Evolutionary conservation across 805 yeast species (phyloP), one percentile per base, ranked within the genome.

Genomic region (Huiozyma sinensis): DNA sequence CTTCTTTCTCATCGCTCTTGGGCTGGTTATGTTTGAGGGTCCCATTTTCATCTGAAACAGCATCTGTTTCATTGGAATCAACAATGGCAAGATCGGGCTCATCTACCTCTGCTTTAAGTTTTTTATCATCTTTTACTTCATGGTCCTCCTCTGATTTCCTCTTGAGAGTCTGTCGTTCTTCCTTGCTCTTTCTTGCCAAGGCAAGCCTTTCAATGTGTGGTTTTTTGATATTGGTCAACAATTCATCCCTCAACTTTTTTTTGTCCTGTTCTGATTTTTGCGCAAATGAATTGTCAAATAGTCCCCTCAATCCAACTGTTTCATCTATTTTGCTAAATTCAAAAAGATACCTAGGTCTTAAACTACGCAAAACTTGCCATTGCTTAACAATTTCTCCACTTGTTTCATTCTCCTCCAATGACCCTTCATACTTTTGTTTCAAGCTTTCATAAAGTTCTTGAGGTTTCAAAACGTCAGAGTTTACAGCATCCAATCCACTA

Each of bases 331-430:
- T 57, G 28, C 52, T 58, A 38, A 72, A 66, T 28, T 66, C 58
- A 42, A 63, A 61, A 51, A 75, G 48, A 32, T 58, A 52, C 6
- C 59, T 58, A 5, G 59, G 58, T 47, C 76, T 55, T 4, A 72
- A 60, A 5, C 65, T 54, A 43, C 77, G 63, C 36, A 72, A 48
- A 1, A 66, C 67, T 43, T 69, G 67, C 78, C 78, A 73, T 24
- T 58, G 62, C 41, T 49, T 54, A 1, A 61, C 58, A 7, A 54
- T 54, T 17, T 56, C 56, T 10, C 51, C 56, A 7, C 44, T 40
- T 4, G 39, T 28, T n/a, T 12, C 28, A 8, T 29, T 5, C 24
- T 38, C 50, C 6, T 44, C 42, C 6, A 32, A 49, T 34, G 44
- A 42, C 13, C 43, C 28, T 45, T 33, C 32, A 48, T 46, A 54